Conservation (phyloP, 495 filamentous ascomycete species). For the Polyplosphaeria fusca region DNA sequence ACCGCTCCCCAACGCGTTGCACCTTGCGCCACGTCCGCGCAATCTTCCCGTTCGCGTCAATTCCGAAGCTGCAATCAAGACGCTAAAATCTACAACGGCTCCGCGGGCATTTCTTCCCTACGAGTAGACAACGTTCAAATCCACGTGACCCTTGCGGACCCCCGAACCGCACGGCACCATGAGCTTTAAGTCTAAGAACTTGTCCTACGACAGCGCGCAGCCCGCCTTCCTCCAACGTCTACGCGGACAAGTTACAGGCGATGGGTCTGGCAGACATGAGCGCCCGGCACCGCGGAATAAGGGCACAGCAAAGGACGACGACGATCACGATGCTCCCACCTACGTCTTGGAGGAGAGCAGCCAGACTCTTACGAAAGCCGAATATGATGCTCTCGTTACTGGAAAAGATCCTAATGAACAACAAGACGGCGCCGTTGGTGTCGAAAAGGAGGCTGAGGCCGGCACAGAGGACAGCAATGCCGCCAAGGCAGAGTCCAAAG, state of each 20-base stretch:
- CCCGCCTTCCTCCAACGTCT: conserved; percentile 45
- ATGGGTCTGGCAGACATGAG: conserved; percentile 41
- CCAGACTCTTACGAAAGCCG: conserved; percentile 43
- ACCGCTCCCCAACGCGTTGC: too few species aligned
- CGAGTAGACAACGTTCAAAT: too few species aligned
- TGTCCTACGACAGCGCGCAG: conserved; percentile 45
- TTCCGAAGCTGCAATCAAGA: too few species aligned
- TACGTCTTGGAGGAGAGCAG: conserved; percentile 50
- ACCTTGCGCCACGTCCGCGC: too few species aligned
- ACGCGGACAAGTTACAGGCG: conserved; percentile 42
- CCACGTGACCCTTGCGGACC: too few species aligned
- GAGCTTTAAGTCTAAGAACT: conserved; percentile 47
- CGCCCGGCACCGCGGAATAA: conserved; percentile 44
- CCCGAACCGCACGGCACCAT: conserved; percentile 33
- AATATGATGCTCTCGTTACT: conserved; percentile 43
- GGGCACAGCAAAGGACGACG: conserved; percentile 36
- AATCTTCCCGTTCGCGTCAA: too few species aligned
- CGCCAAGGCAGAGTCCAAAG: conserved; percentile 5
- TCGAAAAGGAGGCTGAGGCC: background rate
- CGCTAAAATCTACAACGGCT: too few species aligned
- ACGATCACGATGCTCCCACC: conserved; percentile 48
- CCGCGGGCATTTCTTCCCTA: too few species aligned
- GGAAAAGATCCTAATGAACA: conserved; percentile 22
- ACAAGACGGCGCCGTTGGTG: background rate
- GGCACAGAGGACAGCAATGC: background rate